These are phyloP conservation scores for Nakazawaea siamensis DNA, from an alignment of 805 yeast genomes.

Conservation along the genomic window DNA sequence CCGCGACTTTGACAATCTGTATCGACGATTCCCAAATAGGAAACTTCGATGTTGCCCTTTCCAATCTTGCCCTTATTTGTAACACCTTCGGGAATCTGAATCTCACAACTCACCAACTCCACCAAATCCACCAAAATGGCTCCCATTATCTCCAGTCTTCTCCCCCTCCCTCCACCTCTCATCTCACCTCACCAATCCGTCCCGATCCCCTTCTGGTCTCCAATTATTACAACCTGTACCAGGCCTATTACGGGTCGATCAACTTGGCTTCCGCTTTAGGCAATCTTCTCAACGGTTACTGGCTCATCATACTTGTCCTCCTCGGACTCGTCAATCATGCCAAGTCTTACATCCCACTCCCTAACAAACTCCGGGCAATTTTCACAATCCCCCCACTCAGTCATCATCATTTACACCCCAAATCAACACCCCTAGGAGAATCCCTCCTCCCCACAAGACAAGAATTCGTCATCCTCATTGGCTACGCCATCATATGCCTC, in stretches of 20 bases:
- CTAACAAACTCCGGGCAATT: slow-evolving; percentile 12
- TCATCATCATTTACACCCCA: slow-evolving; percentile 16
- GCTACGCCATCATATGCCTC: slow-evolving; percentile 12
- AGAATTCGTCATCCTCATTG: slow-evolving; percentile 14
- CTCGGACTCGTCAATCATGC: slow-evolving; percentile 14
- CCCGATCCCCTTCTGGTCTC: slow-evolving; percentile 6
- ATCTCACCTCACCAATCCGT: slow-evolving; percentile 12
- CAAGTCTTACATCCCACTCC: slow-evolving; percentile 8
- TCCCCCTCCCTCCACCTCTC: slow-evolving; percentile 11
- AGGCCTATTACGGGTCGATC: slow-evolving; percentile 16
- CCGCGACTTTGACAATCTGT: slow-evolving; percentile 18
- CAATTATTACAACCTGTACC: slow-evolving; percentile 11
- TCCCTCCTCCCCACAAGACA: slow-evolving; percentile 20
- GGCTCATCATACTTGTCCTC: slow-evolving; percentile 14
- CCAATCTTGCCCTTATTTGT: slow-evolving; percentile 12
- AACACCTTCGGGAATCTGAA: slow-evolving; percentile 6
- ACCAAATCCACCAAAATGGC: slow-evolving; percentile 4
- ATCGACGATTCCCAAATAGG: slow-evolving; percentile 12
- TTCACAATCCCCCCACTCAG: slow-evolving; percentile 16
- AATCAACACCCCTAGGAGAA: slow-evolving; percentile 14
- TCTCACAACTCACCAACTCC: slow-evolving; percentile 4
- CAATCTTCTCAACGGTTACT: slow-evolving; percentile 14
- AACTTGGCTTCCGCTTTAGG: slow-evolving; percentile 12
- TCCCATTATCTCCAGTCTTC: background rate
- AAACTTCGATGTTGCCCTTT: slow-evolving; percentile 9